Evolutionary conservation across 495 filamentous ascomycete species (phyloP).

Genomic region (Penicillium argentinense): DNA sequence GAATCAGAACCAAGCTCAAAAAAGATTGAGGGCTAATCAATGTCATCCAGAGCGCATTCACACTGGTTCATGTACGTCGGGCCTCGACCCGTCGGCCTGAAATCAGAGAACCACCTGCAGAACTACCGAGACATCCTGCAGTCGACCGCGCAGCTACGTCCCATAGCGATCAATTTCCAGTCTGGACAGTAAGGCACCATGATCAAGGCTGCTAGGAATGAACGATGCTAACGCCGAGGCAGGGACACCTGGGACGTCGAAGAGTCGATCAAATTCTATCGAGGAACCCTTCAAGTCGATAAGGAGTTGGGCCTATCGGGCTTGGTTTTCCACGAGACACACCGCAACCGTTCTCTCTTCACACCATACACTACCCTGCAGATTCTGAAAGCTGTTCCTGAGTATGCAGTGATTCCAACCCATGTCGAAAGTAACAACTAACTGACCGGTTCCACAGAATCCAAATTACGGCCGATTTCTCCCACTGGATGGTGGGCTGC

Average conservation of each 20-base stretch:
- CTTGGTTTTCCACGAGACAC: conserved; percentile 28
- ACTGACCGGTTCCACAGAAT: conserved; percentile 2
- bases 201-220: neutral
- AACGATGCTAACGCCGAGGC: neutral
- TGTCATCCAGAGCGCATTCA: conserved; percentile 14
- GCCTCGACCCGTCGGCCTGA: conserved; percentile 18
- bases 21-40: neutral
- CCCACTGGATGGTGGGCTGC: conserved; percentile 27
- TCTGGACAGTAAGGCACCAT: conserved; percentile 21
- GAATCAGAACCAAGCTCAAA: neutral
- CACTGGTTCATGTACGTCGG: conserved; percentile 24
- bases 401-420: conserved; percentile 13
- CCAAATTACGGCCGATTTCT: conserved; percentile 29
- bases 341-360: conserved; percentile 29
- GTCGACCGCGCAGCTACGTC: conserved; percentile 10
- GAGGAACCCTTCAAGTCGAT: conserved; percentile 20
- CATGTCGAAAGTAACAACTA: neutral
- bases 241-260: conserved; percentile 29
- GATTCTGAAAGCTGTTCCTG: conserved; percentile 21
- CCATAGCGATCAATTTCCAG: conserved; percentile 24
- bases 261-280: conserved; percentile 27
- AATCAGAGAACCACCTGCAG: conserved; percentile 16
- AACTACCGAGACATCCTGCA: conserved; percentile 20
- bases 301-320: conserved; percentile 23
- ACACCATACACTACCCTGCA: conserved; percentile 20